These are phyloP conservation scores for Kodamaea alishanica DNA, from an alignment of 1,139 yeast species.

Conservation along the genomic window DNA sequence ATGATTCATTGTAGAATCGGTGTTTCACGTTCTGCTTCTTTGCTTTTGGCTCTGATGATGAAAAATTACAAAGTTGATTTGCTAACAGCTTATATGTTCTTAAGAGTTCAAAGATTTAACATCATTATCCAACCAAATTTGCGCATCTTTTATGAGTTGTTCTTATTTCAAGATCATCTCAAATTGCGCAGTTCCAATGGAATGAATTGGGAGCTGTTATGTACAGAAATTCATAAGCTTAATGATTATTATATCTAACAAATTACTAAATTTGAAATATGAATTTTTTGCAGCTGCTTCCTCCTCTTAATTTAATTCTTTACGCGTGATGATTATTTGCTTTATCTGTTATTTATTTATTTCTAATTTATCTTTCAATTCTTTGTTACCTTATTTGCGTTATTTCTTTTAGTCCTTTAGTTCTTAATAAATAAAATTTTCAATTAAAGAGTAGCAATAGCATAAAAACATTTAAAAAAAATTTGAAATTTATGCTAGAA, in stretches of 20 bases:
- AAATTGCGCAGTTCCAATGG: constrained; percentile 15
- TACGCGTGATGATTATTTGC: not conserved
- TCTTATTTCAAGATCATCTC: constrained; percentile 66
- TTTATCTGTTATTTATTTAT: not conserved
- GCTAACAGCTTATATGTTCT: constrained; percentile 73
- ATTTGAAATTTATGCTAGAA: constrained; percentile 10
- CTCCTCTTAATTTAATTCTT: not conserved
- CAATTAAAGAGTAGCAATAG: not conserved
- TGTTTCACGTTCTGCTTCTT: constrained; percentile 85
- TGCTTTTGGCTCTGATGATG: constrained; percentile 90
- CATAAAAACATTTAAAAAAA: constrained; percentile 1
- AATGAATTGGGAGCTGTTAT: constrained; percentile 33
- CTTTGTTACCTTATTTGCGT: not conserved
- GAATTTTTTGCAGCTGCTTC: not conserved
- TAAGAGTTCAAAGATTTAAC: constrained; percentile 78
- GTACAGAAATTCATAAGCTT: constrained; percentile 33
- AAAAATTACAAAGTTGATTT: constrained; percentile 60
- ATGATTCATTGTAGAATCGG: constrained; percentile 90
- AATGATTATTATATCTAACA: constrained; percentile 29
- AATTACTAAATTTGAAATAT: not conserved
- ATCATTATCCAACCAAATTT: constrained; percentile 90
- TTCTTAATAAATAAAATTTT: not conserved
- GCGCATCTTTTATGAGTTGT: constrained; percentile 78
- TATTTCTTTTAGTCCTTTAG: not conserved
- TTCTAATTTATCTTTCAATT: constrained; percentile 3